Evolutionary conservation across 495 filamentous ascomycete species (phyloP), one percentile per base, ranked within the genome.

Genomic region (Clohesyomyces aquaticus): DNA sequence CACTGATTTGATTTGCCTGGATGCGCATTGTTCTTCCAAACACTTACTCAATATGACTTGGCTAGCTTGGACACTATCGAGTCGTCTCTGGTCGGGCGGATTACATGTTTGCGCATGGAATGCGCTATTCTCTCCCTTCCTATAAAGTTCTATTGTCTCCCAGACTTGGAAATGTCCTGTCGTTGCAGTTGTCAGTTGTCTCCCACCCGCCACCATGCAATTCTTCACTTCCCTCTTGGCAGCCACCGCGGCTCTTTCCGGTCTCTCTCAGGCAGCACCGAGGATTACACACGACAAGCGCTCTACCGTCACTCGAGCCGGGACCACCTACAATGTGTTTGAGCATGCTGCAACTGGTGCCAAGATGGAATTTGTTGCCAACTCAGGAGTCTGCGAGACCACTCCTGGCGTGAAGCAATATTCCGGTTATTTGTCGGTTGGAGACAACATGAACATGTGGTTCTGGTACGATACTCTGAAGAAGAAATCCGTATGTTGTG

Each of bases 371-470:
- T 83, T 80, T 47, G 81, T 86, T 49, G 80, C 77, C 3, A 75
- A 77, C 25, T 73, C 72, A 6, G 78, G 80, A 11, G 69, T 79
- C 19, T 83, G 80, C 63, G 79, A 66, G 75, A 80, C 66, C 3
- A 76, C 72, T 0, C 53, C 65, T 12, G 74, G 73, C 14, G 74
- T 76, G 1, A 83, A 82, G 42, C 80, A 83, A 64, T 82, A 83
- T 68, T 82, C 79, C 4, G 83, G 83, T 4, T 85, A 85, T 64
- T 60, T 85, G 3, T 78, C 78, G 0, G 80, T 83, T 38, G 80
- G 66, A 3, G 53, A 56, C 22, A 79, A 81, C 52, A 78, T 81
- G 77, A 83, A 83, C 68, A 82, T 83, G 79, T 82, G 76, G 75
- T 82, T 83, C 61, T 83, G 80, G 80, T 79, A 59, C 4, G 43